A percentile compares a stretch with the other conserved stretches of the same genome.
These are phyloP conservation scores for Dendrobium huoshanense DNA, from an alignment of 106 monocot species.

Conservation along the genomic window DNA sequence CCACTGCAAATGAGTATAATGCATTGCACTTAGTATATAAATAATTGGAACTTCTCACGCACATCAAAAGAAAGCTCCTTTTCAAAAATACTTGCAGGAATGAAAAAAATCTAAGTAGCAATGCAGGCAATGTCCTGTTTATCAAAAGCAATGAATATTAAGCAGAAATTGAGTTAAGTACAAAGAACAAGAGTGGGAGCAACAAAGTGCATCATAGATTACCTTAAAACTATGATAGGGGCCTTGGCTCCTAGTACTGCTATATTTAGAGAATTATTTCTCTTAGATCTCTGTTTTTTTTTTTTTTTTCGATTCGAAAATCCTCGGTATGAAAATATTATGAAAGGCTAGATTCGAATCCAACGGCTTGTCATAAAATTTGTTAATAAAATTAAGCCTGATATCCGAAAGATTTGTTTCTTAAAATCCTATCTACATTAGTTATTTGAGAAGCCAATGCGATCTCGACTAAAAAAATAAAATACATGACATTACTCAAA, in stretches of 20 bases:
- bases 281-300: too few relatives aligned
- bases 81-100: background rate
- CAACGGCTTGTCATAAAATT: too few relatives aligned
- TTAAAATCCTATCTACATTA: too few relatives aligned
- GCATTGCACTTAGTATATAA: background rate
- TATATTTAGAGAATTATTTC: too few relatives aligned
- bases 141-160: background rate
- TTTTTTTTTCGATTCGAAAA: too few relatives aligned
- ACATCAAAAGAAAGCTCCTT: background rate
- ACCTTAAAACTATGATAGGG: background rate
- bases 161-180: background rate
- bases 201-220: background rate
- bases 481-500: too few relatives aligned
- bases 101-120: background rate
- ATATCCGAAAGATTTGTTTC: too few relatives aligned
- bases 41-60: background rate
- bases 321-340: too few relatives aligned
- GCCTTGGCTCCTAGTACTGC: background rate
- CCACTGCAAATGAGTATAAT: conserved; percentile 56
- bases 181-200: background rate
- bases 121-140: background rate
- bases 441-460: too few relatives aligned
- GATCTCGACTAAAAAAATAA: too few relatives aligned
- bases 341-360: too few relatives aligned
- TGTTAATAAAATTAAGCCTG: too few relatives aligned